phyloP scores from a whole-genome alignment of 169 alveolate species.

The Babesia gibsoni region DNA sequence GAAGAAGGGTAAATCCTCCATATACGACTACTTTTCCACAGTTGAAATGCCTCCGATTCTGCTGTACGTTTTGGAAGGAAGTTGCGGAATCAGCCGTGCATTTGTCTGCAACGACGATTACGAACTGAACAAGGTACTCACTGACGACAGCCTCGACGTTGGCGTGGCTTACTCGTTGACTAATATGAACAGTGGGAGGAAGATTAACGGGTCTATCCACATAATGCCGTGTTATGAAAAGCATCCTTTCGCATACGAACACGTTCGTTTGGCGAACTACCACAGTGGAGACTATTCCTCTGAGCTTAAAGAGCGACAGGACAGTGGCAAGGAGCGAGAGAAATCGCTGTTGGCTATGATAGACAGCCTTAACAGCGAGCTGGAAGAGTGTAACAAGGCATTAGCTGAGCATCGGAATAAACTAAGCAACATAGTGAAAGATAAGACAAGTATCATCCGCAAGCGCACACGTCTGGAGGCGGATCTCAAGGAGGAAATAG shows the following conservation, averaged over 20 bases:
- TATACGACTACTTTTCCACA: conserved; percentile 29
- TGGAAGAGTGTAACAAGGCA: background rate
- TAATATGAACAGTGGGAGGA: conserved; percentile 31
- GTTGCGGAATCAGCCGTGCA: conserved; percentile 24
- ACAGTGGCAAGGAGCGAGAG: conserved; percentile 36
- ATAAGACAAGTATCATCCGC: conserved; percentile 31
- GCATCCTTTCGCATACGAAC: conserved; percentile 34
- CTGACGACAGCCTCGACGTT: conserved; percentile 2
- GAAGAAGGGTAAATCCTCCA: background rate
- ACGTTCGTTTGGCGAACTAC: conserved; percentile 10
- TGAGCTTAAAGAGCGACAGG: conserved; percentile 27
- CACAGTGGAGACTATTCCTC: background rate
- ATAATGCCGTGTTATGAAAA: conserved; percentile 51
- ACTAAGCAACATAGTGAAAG: background rate
- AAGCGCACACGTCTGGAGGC: conserved; percentile 49
- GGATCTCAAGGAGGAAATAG: conserved; percentile 35
- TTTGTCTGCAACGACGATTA: conserved; percentile 39
- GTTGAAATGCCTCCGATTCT: conserved; percentile 40
- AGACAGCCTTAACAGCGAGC: conserved; percentile 13
- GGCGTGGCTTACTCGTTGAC: conserved; percentile 39
- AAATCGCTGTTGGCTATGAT: background rate
- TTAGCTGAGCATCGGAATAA: background rate
- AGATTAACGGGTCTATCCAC: conserved; percentile 45
- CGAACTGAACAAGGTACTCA: conserved; percentile 26
- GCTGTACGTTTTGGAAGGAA: conserved; percentile 20